Percentiles rank a stretch among this genome's conserved stretches.
phyloP scores from a whole-genome alignment of 2,329 filamentous ascomycete species.

The Arthrobotrys sphaeroides region DNA sequence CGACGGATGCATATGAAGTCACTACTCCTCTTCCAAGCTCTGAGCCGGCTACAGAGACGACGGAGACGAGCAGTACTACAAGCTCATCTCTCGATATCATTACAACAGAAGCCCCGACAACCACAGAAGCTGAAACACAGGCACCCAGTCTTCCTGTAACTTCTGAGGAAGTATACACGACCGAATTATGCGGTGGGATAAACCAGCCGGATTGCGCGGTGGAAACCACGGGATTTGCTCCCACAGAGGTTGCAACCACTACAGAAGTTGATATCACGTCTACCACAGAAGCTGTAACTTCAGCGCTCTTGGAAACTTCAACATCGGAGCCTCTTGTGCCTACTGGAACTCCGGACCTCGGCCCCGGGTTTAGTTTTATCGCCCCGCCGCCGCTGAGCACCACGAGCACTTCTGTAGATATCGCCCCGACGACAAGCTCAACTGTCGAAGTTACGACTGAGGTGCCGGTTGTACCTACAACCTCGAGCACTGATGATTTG shows the following conservation, averaged over 20 bases:
- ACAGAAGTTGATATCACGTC: constrained; percentile 2
- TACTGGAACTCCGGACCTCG: constrained; percentile 19
- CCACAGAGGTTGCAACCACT: neutral
- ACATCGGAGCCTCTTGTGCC: neutral
- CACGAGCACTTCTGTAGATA: neutral
- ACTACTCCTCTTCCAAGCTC: neutral
- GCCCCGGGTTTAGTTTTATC: constrained; percentile 37
- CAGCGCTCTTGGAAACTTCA: neutral
- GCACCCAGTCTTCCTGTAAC: neutral
- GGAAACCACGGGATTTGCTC: neutral
- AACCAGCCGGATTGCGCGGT: constrained; percentile 25
- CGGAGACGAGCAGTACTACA: neutral
- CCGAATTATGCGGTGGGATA: constrained; percentile 19
- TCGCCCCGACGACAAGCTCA: neutral
- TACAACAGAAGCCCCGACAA: neutral
- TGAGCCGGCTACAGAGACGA: neutral
- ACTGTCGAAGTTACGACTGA: neutral
- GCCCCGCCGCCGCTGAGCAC: neutral
- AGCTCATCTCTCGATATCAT: neutral
- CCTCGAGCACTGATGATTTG: neutral
- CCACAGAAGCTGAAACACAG: neutral
- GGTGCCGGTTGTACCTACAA: neutral
- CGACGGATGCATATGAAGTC: neutral
- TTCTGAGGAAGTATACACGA: neutral
- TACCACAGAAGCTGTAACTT: neutral